Conservation (phyloP, 225 moss, liverwort and hornwort genomes). For the Sphagnum tenellum region DNA sequence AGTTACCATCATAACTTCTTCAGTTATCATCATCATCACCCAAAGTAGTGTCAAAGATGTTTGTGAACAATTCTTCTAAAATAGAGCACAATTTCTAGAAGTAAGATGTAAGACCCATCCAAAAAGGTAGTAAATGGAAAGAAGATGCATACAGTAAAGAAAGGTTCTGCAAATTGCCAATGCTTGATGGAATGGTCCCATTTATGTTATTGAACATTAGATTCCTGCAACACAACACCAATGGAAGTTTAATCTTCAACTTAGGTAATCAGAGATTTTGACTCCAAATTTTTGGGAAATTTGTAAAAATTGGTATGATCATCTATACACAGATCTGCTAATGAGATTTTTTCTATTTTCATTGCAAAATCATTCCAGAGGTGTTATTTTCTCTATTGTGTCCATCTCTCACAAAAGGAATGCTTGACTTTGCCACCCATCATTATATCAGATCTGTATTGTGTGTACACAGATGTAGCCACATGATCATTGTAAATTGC, state of each 20-base stretch:
- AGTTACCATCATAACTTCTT: neutral
- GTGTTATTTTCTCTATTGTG: too few species aligned
- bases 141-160: slow-evolving; percentile 41
- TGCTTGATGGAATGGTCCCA: slow-evolving; percentile 49
- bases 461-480: neutral
- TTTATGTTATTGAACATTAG: slow-evolving; percentile 79
- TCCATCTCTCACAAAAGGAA: neutral
- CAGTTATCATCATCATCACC: neutral
- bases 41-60: neutral
- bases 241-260: too few species aligned
- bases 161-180: slow-evolving; percentile 43
- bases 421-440: neutral
- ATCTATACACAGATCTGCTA: neutral
- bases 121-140: too few species aligned
- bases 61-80: neutral
- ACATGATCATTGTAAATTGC: neutral
- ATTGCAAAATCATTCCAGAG: too few species aligned
- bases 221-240: slow-evolving; percentile 23
- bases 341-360: too few species aligned
- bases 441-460: neutral
- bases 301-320: neutral
- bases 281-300: neutral
- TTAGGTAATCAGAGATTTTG: too few species aligned
- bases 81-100: too few species aligned
- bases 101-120: too few species aligned